Conservation (phyloP, 192 early-diverging fungal genomes). For the Phlyctochytrium planicorne region DNA sequence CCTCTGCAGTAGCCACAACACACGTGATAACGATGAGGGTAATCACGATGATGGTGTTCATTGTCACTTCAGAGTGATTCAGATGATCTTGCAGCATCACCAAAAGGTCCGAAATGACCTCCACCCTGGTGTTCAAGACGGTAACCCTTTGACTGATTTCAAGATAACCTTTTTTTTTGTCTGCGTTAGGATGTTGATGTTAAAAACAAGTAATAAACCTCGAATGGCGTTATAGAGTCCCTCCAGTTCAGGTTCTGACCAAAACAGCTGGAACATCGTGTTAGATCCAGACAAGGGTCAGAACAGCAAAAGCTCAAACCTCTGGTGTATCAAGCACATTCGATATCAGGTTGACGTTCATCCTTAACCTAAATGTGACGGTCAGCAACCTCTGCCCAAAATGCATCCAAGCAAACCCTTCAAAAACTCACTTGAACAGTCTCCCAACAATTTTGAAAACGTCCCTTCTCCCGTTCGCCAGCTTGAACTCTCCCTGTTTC, state of each 20-base stretch:
- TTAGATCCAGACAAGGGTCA: slow-evolving; percentile 25
- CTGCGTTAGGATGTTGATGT: background rate
- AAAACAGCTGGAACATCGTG: slow-evolving; percentile 54
- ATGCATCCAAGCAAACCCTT: too few relatives aligned
- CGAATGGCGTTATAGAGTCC: slow-evolving; percentile 78
- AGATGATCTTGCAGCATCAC: slow-evolving; percentile 96
- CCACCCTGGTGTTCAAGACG: slow-evolving; percentile 88
- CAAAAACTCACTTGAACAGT: slow-evolving; percentile 4
- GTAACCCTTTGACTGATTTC: slow-evolving; percentile 71
- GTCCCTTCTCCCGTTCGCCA: slow-evolving; percentile 13
- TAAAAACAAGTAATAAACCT: slow-evolving; percentile 14
- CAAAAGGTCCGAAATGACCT: slow-evolving; percentile 82
- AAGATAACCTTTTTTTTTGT: slow-evolving; percentile 48
- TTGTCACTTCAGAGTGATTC: slow-evolving; percentile 85
- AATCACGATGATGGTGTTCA: slow-evolving; percentile 95
- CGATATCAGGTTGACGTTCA: slow-evolving; percentile 80
- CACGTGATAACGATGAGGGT: slow-evolving; percentile 73
- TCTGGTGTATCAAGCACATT: slow-evolving; percentile 69
- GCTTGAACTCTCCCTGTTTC: slow-evolving; percentile 79
- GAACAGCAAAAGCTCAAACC: slow-evolving; percentile 2
- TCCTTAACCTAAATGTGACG: slow-evolving; percentile 45
- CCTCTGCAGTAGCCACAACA: slow-evolving; percentile 44
- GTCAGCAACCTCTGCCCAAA: background rate
- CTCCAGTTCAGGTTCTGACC: slow-evolving; percentile 73
- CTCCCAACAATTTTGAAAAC: slow-evolving; percentile 24